Conservation (phyloP, 495 filamentous ascomycete genomes). For the Aspergillus leporis region DNA sequence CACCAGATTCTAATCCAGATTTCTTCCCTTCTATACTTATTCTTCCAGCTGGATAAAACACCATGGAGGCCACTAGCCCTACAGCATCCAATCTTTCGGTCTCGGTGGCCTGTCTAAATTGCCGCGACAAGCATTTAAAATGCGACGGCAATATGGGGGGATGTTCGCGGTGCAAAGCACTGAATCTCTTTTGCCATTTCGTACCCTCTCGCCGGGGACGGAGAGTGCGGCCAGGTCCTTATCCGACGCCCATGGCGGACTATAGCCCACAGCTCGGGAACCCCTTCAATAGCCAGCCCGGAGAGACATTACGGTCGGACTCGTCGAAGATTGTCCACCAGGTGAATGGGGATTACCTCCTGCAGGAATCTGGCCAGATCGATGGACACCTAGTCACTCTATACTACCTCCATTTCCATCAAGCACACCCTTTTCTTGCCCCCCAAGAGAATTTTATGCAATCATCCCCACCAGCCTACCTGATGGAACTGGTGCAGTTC, state of each 20-base stretch:
- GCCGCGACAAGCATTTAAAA: slow-evolving; percentile 13
- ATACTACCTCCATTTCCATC: slow-evolving; percentile 11
- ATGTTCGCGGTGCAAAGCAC: slow-evolving; percentile 3
- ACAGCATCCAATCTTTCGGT: too few relatives aligned
- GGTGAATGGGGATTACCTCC: not conserved
- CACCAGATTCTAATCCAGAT: too few relatives aligned
- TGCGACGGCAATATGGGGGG: slow-evolving; percentile 9
- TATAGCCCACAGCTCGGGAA: not conserved
- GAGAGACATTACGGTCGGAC: not conserved
- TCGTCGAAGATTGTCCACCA: too few relatives aligned
- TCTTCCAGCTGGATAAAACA: too few relatives aligned
- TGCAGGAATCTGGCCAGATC: not conserved
- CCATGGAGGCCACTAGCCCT: too few relatives aligned
- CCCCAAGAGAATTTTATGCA: slow-evolving; percentile 2
- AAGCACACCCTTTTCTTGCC: slow-evolving; percentile 10
- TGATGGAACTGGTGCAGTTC: slow-evolving; percentile 3
- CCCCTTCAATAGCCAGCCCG: not conserved
- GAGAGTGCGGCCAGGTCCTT: not conserved
- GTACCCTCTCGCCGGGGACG: slow-evolving; percentile 5
- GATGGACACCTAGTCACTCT: not conserved
- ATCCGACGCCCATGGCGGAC: not conserved
- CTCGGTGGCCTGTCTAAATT: slow-evolving; percentile 11
- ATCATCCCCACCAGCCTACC: not conserved
- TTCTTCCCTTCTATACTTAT: too few relatives aligned
- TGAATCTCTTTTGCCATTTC: slow-evolving; percentile 6